These are phyloP conservation scores for Amphirosellinia nigrospora DNA, from an alignment of 495 filamentous ascomycete species.

Conservation along the genomic window DNA sequence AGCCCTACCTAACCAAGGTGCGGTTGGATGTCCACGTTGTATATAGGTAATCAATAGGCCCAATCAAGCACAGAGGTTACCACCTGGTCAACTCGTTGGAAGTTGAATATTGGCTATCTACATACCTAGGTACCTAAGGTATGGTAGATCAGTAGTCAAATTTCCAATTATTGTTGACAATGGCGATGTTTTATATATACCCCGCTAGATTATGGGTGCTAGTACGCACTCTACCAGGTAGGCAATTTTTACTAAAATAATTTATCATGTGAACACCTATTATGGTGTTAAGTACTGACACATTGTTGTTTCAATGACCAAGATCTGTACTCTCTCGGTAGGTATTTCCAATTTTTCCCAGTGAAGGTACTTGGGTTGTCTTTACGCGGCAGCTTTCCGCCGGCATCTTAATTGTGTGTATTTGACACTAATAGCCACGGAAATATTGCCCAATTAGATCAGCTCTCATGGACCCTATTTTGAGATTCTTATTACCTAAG, in stretches of 20 bases:
- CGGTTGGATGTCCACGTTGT: too few species aligned
- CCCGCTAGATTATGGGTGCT: too few species aligned
- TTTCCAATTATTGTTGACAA: too few species aligned
- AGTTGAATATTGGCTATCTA: too few species aligned
- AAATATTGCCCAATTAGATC: neutral
- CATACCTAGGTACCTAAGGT: too few species aligned
- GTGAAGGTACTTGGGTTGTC: neutral
- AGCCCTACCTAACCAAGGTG: too few species aligned
- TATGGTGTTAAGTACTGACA: neutral
- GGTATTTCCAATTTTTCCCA: neutral
- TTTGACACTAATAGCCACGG: neutral
- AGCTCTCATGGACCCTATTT: neutral
- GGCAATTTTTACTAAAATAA: neutral
- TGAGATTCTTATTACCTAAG: constrained; percentile 3
- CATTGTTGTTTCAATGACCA: neutral
- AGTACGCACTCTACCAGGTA: too few species aligned
- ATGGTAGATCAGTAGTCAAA: too few species aligned
- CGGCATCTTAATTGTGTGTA: neutral
- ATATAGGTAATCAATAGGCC: too few species aligned
- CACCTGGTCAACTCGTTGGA: too few species aligned
- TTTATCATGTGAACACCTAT: neutral
- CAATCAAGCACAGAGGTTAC: too few species aligned
- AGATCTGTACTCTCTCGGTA: neutral
- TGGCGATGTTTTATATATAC: too few species aligned
- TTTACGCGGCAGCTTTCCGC: neutral